phyloP scores from a whole-genome alignment of 495 filamentous ascomycete genomes.

The Aspergillus haitiensis region DNA sequence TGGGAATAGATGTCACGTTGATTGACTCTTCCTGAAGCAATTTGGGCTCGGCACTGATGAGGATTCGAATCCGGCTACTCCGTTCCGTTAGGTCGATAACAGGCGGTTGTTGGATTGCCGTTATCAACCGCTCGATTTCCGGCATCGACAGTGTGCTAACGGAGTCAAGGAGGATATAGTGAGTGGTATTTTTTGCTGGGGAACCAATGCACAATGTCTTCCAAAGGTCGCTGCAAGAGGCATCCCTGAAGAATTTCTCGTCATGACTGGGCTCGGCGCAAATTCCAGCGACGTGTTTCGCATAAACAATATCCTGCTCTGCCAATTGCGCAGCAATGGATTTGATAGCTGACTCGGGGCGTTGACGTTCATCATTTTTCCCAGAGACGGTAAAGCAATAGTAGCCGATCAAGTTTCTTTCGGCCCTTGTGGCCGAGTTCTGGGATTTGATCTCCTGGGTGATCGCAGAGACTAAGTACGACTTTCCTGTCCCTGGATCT shows the following conservation, averaged over 20 bases:
- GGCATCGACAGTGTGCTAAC: slow-evolving; percentile 13
- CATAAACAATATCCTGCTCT: slow-evolving; percentile 27
- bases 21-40: neutral
- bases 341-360: slow-evolving; percentile 26
- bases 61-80: slow-evolving; percentile 6
- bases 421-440: slow-evolving; percentile 14
- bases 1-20: neutral
- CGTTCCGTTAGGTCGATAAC: neutral
- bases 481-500: slow-evolving; percentile 24
- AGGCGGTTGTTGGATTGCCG: neutral
- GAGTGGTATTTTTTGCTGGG: slow-evolving; percentile 19
- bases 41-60: slow-evolving; percentile 10
- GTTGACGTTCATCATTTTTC: slow-evolving; percentile 21
- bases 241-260: slow-evolving; percentile 24
- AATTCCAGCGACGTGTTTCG: slow-evolving; percentile 18
- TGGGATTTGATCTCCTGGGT: slow-evolving; percentile 21
- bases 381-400: slow-evolving; percentile 25
- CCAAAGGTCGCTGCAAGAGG: slow-evolving; percentile 27
- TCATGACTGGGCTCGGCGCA: slow-evolving; percentile 18
- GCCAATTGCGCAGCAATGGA: slow-evolving; percentile 26
- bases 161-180: slow-evolving; percentile 29
- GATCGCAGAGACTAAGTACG: slow-evolving; percentile 21
- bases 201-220: slow-evolving; percentile 22
- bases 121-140: slow-evolving; percentile 8
- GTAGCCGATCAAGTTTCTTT: slow-evolving; percentile 21